Base-by-base conservation (phyloP, 306 rosid genomes). In the Betula pendula region DNA sequence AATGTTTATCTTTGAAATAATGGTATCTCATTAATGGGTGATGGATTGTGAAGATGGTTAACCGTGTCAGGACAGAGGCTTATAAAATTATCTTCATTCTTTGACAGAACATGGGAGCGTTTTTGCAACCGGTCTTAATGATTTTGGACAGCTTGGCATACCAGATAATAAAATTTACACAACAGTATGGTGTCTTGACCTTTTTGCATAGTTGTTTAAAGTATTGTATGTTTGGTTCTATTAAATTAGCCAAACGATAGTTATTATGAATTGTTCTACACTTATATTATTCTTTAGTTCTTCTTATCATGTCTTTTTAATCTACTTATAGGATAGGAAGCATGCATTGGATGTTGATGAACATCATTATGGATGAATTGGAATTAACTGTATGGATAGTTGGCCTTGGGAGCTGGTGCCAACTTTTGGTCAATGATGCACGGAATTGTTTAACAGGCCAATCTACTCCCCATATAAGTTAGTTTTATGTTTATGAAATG, bases 71-170 rank as follows among this genome's bases (percentile, higher is more conserved):
- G 72, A 72, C 72, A 83, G 84, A 81, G 73, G 82, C 90, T 92
- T 50, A 92, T 76, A n/a, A 68, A 29, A 83, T 76, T 81, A 59
- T 86, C 71, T 74, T 83, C 83, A 40, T 83, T 42, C 73, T 83
- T 86, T 91, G 85, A 76, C 93, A 83, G 93, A 87, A 45, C 60
- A 79, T 49, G 96, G 98, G 81, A 82, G 86, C 9, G 91, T 94
- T 80, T 94, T 82, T 80, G 91, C 97, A 35, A 80, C 97, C 14
- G 98, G 98, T 81, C 97, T 94, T 69, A 94, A 94, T 80, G 94
- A 94, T 89, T 92, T 84, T 11, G 96, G 97, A 49, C 97, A 94
- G 81, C 97, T 94, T 73, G 98, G 97, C 33, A 80, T 65, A 53
- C 83, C 92, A 13, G 84, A 83, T 79, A 87, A 82, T 74, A 81